Evolutionary conservation across 2,329 filamentous ascomycete genomes (phyloP), one percentile per base, ranked within the genome.

Genomic region (Cordyceps tenuipes): DNA sequence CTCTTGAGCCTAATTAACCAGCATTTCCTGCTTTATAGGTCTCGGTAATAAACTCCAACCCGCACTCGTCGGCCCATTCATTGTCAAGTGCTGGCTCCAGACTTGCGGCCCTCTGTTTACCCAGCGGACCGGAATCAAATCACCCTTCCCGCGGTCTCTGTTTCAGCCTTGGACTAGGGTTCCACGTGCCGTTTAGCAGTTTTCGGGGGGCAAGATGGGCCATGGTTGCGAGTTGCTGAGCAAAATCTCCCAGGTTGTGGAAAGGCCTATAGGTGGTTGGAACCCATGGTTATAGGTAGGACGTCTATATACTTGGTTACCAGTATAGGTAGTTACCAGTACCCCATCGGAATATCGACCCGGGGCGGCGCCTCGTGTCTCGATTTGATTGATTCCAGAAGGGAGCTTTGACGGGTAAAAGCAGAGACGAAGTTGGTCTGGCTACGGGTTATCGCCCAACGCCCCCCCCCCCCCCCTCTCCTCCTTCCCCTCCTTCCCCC

Each of bases 111-210:
- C 34, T 9, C 31, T 56, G 19, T 48, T 48, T 36, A n/a, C 43
- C 39, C 19, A 23, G 31, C 23, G 15, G 23, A n/a, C 29, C 2
- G 15, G 49, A 48, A 48, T 15, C 12, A 48, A n/a, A n/a, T n/a
- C n/a, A n/a, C n/a, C 23, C n/a, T 47, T 47, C 23, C 53, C 53
- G 39, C 23, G 26, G 26, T 47, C 10, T 58, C 7, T 50, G 36
- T 58, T 58, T 50, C 47, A 51, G 56, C 47, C 41, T 21, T 13
- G 36, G 48, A 52, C 56, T n/a, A 29, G 56, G 56, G 56, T 46
- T 36, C 56, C 56, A 59, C 56, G 56, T 59, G 56, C n/a, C 12
- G 19, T 43, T 43, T 43, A 17, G 36, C 41, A 50, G 23, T 50
- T 47, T 19, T 23, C 17, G 5, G n/a, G 23, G 21, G n/a, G 36